Evolutionary conservation across 2,329 filamentous ascomycete species (phyloP).

Genomic region (Claviceps spartinae): DNA sequence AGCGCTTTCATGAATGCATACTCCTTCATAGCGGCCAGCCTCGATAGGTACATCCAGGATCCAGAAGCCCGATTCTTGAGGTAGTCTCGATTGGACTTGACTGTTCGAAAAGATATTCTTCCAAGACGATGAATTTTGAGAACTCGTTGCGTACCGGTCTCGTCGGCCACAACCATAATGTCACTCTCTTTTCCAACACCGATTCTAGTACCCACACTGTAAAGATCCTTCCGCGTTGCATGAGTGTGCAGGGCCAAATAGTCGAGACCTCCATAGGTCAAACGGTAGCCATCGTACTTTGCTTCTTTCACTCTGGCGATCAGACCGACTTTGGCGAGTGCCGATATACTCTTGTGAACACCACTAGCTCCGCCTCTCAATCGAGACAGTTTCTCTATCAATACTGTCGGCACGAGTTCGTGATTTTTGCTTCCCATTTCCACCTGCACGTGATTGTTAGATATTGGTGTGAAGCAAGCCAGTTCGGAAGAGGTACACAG

Average conservation of each 20-base stretch:
- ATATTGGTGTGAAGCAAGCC: neutral
- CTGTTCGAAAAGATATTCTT: constrained; percentile 89
- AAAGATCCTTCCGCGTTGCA: constrained; percentile 64
- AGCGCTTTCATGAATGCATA: constrained; percentile 88
- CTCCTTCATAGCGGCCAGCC: constrained; percentile 85
- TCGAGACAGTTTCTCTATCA: constrained; percentile 75
- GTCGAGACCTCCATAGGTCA: constrained; percentile 93
- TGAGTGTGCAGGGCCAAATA: constrained; percentile 93
- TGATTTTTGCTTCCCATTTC: constrained; percentile 93
- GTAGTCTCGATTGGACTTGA: constrained; percentile 94
- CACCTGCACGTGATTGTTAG: constrained; percentile 43
- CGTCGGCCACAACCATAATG: constrained; percentile 82
- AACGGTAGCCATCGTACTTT: constrained; percentile 91
- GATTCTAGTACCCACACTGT: constrained; percentile 87
- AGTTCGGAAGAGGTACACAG: constrained; percentile 1
- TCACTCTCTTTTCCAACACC: constrained; percentile 97
- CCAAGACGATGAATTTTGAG: constrained; percentile 94
- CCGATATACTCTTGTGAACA: constrained; percentile 77
- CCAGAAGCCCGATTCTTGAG: constrained; percentile 65
- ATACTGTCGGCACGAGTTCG: constrained; percentile 81
- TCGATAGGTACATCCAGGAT: constrained; percentile 97
- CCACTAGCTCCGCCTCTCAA: constrained; percentile 65
- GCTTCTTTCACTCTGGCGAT: constrained; percentile 91
- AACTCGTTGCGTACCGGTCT: constrained; percentile 62
- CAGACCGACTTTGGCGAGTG: constrained; percentile 78